Evolutionary conservation across 78 protist species (phyloP).

Genomic region (Dictyostelium firmibasis): DNA sequence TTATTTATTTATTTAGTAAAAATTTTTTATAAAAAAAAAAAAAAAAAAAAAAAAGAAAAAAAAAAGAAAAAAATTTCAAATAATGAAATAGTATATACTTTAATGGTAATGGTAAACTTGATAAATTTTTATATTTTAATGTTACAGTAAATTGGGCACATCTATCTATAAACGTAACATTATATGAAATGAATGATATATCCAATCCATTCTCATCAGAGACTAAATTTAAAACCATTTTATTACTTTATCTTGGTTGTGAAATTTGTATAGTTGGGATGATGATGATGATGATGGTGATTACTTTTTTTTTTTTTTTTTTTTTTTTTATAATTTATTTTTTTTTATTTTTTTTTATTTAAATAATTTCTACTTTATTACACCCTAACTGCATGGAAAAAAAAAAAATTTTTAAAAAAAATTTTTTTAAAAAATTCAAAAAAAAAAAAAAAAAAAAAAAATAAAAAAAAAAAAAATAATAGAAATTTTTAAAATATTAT

Average conservation of each 20-base stretch:
- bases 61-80: background rate
- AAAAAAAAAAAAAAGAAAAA: background rate
- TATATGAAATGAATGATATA: slow-evolving; percentile 24
- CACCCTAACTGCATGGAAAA: too few species aligned
- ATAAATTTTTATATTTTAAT: slow-evolving; percentile 26
- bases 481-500: too few species aligned
- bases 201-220: slow-evolving; percentile 62
- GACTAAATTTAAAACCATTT: background rate
- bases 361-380: too few species aligned
- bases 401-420: too few species aligned
- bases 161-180: slow-evolving; percentile 28
- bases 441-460: too few species aligned
- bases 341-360: too few species aligned
- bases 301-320: background rate
- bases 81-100: background rate
- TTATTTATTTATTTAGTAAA: background rate
- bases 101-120: slow-evolving; percentile 51
- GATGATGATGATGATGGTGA: background rate
- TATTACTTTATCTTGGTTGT: background rate
- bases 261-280: background rate
- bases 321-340: background rate
- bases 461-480: too few species aligned
- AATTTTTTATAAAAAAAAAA: background rate
- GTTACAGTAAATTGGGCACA: slow-evolving; percentile 48
- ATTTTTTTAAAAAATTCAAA: too few species aligned